These are phyloP conservation scores for Pisolithus orientalis DNA, from an alignment of 768 basidiomycete genomes.

Conservation along the genomic window DNA sequence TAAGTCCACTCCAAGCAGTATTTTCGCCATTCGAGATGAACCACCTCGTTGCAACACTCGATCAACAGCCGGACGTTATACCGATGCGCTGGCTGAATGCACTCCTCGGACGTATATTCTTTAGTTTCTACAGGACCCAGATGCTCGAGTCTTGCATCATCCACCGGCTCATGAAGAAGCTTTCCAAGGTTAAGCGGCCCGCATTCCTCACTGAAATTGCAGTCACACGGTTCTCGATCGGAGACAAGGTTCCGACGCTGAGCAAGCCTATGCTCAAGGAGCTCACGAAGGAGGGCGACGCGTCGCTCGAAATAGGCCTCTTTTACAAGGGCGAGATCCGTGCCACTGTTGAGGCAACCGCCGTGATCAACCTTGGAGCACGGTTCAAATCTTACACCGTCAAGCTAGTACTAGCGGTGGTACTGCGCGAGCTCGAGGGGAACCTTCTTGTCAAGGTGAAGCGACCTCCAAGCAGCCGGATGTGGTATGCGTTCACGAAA, in stretches of 20 bases:
- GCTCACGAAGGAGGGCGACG: slow-evolving; percentile 89
- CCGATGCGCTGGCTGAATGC: slow-evolving; percentile 98
- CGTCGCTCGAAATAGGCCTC: slow-evolving; percentile 80
- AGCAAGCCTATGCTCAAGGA: slow-evolving; percentile 99
- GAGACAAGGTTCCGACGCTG: slow-evolving; percentile 75
- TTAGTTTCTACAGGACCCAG: slow-evolving; percentile 84
- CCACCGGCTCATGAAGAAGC: slow-evolving; percentile 84
- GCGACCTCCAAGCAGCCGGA: slow-evolving; percentile 87
- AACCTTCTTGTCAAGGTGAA: slow-evolving; percentile 88
- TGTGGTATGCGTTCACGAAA: slow-evolving; percentile 92
- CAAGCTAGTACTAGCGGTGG: slow-evolving; percentile 82
- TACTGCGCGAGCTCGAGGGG: slow-evolving; percentile 86
- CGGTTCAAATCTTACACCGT: slow-evolving; percentile 87
- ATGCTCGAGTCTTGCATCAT: slow-evolving; percentile 81
- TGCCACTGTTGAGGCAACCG: slow-evolving; percentile 86
- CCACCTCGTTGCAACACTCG: slow-evolving; percentile 74
- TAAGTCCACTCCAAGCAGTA: slow-evolving; percentile 53
- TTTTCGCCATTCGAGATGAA: slow-evolving; percentile 80
- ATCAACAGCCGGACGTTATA: slow-evolving; percentile 91
- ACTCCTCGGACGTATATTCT: slow-evolving; percentile 86
- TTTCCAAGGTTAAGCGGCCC: slow-evolving; percentile 87
- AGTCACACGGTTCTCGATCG: slow-evolving; percentile 87
- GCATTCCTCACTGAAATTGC: slow-evolving; percentile 77
- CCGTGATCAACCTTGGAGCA: slow-evolving; percentile 76
- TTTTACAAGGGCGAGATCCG: slow-evolving; percentile 83